These are phyloP conservation scores for Tubosaeta brunneosetosa DNA, from an alignment of 768 basidiomycete species.

Conservation along the genomic window DNA sequence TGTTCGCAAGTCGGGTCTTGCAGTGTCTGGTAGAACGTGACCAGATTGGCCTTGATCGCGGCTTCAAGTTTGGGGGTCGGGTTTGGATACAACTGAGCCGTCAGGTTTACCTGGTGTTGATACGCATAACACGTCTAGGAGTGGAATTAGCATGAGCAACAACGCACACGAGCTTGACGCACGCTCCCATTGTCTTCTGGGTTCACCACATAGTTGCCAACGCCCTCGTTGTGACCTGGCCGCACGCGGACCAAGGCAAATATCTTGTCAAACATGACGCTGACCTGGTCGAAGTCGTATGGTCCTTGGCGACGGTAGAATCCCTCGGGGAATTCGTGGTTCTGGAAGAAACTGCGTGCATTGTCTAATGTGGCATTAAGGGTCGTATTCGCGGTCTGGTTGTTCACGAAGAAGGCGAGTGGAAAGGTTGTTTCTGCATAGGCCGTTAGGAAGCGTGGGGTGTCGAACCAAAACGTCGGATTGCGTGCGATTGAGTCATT, in stretches of 20 bases:
- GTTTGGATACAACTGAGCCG: conserved; percentile 18
- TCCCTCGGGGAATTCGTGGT: conserved; percentile 15
- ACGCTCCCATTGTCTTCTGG: conserved; percentile 10
- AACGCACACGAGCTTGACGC: background rate
- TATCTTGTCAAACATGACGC: background rate
- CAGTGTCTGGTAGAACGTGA: conserved; percentile 12
- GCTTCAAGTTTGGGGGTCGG: conserved; percentile 15
- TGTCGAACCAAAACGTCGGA: conserved; percentile 20
- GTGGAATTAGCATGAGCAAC: background rate
- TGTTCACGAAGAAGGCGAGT: conserved; percentile 22
- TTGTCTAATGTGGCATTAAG: conserved; percentile 9
- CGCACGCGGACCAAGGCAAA: background rate
- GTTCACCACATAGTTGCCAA: conserved; percentile 13
- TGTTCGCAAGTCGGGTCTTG: conserved; percentile 10
- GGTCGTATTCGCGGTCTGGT: conserved; percentile 19
- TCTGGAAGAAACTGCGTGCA: conserved; percentile 18
- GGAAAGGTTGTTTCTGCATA: conserved; percentile 23
- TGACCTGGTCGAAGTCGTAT: conserved; percentile 6
- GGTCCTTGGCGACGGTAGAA: conserved; percentile 17
- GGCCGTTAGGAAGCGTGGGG: conserved; percentile 17
- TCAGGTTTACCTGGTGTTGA: conserved; percentile 19
- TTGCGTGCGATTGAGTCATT: conserved; percentile 25
- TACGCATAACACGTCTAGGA: conserved; percentile 18
- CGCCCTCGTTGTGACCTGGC: conserved; percentile 18
- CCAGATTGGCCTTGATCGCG: conserved; percentile 22